These are phyloP conservation scores for Pseudocercospora cruenta DNA, from an alignment of 2,329 filamentous ascomycete genomes.

Conservation along the genomic window DNA sequence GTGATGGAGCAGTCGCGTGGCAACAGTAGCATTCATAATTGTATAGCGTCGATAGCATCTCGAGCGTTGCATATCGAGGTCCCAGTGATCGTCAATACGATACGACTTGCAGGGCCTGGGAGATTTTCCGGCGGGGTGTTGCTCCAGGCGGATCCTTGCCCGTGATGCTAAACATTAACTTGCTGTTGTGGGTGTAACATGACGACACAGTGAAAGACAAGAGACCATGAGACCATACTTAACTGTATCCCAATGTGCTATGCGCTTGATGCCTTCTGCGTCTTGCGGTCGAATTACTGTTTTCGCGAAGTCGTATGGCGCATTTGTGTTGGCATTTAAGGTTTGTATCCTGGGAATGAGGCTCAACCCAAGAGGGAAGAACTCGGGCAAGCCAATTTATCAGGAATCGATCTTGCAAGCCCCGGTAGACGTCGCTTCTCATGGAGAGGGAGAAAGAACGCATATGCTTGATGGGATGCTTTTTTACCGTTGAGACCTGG, in stretches of 20 bases:
- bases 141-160: conserved; percentile 5
- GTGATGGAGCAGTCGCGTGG: background rate
- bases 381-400: conserved; percentile 10
- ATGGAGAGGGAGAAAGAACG: conserved; percentile 18
- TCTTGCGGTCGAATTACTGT: too few relatives aligned
- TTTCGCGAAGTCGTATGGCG: too few relatives aligned
- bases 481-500: background rate
- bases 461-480: conserved; percentile 25
- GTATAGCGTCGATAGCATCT: conserved; percentile 6
- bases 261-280: too few relatives aligned
- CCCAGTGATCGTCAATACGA: background rate
- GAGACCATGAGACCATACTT: too few relatives aligned
- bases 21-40: conserved; percentile 10
- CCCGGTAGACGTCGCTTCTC: conserved; percentile 20
- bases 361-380: conserved; percentile 5
- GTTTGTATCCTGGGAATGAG: conserved; percentile 10
- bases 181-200: too few relatives aligned
- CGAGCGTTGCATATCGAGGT: conserved; percentile 13
- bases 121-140: conserved; percentile 18
- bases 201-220: too few relatives aligned
- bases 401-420: conserved; percentile 16
- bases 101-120: background rate
- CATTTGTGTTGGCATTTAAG: too few relatives aligned
- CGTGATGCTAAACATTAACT: background rate
- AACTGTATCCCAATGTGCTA: too few relatives aligned